Percentiles rank a stretch among this genome's conserved stretches.
phyloP scores from a whole-genome alignment of 2,329 filamentous ascomycete species.

The Clonostachys byssicola region DNA sequence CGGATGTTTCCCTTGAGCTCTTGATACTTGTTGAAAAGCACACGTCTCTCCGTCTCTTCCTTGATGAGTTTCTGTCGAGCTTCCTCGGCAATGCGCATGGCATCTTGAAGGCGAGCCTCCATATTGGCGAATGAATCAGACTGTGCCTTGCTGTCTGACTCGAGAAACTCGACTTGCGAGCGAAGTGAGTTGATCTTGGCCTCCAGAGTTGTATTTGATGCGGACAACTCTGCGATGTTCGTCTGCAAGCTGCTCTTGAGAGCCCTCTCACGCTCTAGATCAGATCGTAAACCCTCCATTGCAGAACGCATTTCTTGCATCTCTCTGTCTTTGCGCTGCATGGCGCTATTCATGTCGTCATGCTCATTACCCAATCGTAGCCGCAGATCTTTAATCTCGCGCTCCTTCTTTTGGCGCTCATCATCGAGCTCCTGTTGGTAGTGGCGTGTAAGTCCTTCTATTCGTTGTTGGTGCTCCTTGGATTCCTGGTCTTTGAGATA shows the following conservation, averaged over 20 bases:
- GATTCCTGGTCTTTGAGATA: conserved; percentile 36
- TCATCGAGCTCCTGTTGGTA: conserved; percentile 63
- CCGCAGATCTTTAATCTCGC: conserved; percentile 64
- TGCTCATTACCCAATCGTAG: conserved; percentile 45
- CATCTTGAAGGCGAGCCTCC: conserved; percentile 76
- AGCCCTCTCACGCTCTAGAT: conserved; percentile 59
- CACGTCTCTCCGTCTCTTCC: conserved; percentile 85
- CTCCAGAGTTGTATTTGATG: conserved; percentile 64
- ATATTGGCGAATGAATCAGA: conserved; percentile 81
- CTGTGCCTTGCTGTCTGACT: conserved; percentile 85
- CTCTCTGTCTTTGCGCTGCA: conserved; percentile 51
- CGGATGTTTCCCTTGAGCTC: conserved; percentile 98
- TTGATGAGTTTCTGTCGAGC: conserved; percentile 80
- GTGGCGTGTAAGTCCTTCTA: conserved; percentile 60
- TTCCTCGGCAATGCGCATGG: conserved; percentile 62
- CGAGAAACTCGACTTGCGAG: conserved; percentile 82
- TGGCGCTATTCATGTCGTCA: conserved; percentile 39
- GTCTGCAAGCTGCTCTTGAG: conserved; percentile 50
- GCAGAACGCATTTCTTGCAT: conserved; percentile 40
- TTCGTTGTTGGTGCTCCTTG: conserved; percentile 62
- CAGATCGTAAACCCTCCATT: conserved; percentile 38
- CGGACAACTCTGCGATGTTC: conserved; percentile 53
- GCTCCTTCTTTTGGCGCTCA: conserved; percentile 51
- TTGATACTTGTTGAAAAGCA: conserved; percentile 96
- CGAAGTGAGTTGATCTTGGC: conserved; percentile 70